phyloP scores from a whole-genome alignment of 2,329 filamentous ascomycete genomes.

The Neocatenulostroma microsporum region DNA sequence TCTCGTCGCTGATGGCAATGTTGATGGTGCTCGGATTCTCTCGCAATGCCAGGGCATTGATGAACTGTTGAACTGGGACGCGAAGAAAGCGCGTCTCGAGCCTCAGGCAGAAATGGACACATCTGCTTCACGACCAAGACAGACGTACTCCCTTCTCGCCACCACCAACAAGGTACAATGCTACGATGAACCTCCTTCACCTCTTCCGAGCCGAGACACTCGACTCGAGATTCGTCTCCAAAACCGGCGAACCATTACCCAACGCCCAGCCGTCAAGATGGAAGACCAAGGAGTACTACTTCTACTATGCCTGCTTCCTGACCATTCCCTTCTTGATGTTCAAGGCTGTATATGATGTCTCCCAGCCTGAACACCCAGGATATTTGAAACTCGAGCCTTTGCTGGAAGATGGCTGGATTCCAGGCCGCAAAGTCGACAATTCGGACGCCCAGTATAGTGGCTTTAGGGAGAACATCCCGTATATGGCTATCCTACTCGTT shows the following conservation, averaged over 20 bases:
- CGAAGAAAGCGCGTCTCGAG: background rate
- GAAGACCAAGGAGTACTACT: constrained; percentile 75
- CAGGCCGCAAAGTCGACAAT: constrained; percentile 83
- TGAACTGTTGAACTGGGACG: no score
- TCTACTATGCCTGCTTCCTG: constrained; percentile 66
- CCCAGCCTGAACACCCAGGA: constrained; percentile 74
- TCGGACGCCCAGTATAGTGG: constrained; percentile 80
- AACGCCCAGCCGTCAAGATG: constrained; percentile 62
- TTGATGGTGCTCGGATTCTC: no score
- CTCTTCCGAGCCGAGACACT: constrained; percentile 60
- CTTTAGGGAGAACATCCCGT: constrained; percentile 80
- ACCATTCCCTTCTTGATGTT: constrained; percentile 74
- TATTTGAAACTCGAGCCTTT: constrained; percentile 65
- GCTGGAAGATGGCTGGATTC: constrained; percentile 84
- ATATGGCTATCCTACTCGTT: constrained; percentile 63
- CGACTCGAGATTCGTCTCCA: constrained; percentile 65
- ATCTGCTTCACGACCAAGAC: background rate
- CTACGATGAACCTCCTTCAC: constrained; percentile 6
- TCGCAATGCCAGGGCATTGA: no score
- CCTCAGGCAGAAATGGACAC: background rate
- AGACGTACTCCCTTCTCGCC: background rate
- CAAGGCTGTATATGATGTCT: constrained; percentile 79
- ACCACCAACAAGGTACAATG: background rate
- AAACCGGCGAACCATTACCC: constrained; percentile 35
- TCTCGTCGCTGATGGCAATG: no score